Evolutionary conservation across 1,139 yeast genomes (phyloP).

Genomic region (Diutina pseudorugosa): DNA sequence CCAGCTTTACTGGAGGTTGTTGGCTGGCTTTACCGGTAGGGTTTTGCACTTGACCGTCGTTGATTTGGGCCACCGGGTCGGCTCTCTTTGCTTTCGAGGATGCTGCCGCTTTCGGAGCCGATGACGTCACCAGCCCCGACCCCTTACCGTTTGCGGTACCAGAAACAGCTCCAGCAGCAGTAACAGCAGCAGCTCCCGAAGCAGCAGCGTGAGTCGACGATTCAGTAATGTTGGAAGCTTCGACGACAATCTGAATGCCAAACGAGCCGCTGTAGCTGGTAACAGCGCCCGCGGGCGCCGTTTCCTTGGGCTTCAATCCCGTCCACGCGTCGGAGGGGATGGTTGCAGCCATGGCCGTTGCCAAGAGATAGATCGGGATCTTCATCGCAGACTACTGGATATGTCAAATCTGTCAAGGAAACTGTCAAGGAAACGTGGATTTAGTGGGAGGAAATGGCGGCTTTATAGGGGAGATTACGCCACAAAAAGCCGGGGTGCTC

Average conservation of each 20-base stretch:
- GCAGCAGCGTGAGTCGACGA: no score
- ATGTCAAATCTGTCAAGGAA: no score
- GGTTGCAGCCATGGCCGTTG: slow-evolving; percentile 3
- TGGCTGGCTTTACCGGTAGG: not conserved
- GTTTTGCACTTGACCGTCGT: slow-evolving; percentile 3
- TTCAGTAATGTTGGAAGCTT: not conserved
- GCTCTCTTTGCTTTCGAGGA: not conserved
- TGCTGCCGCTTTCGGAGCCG: not conserved
- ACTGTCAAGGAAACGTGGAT: no score
- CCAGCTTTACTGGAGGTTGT: not conserved
- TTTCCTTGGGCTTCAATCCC: not conserved
- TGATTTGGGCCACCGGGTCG: not conserved
- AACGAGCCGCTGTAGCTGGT: not conserved
- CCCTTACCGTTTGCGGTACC: no score
- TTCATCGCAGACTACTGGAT: not conserved
- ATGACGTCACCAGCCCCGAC: not conserved
- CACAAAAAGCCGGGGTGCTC: not conserved
- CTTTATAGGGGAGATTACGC: not conserved
- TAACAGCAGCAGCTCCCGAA: no score
- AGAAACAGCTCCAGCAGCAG: no score
- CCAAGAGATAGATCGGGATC: not conserved
- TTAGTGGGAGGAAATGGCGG: no score
- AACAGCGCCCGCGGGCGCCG: slow-evolving; percentile 1
- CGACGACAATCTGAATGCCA: not conserved
- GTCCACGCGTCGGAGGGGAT: not conserved